Evolutionary conservation across 345 rosid species (phyloP).

Genomic region (Murraya koenigii): DNA sequence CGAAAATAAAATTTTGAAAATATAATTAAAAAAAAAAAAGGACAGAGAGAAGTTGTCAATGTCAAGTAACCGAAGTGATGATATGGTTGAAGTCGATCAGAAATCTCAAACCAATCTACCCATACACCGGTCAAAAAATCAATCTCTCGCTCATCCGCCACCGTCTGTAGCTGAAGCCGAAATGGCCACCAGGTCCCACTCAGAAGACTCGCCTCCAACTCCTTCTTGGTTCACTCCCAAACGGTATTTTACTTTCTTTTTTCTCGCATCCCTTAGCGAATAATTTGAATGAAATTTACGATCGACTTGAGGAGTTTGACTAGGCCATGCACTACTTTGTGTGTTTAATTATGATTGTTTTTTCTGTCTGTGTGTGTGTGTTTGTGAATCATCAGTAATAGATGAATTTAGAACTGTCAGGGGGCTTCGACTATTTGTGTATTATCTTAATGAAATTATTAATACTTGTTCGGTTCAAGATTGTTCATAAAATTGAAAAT

Average conservation of each 20-base stretch:
- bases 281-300: not conserved
- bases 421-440: not conserved
- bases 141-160: not conserved
- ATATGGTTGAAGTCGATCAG: not conserved
- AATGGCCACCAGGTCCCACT: conserved; percentile 23
- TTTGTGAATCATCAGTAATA: not conserved
- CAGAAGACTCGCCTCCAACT: conserved; percentile 15
- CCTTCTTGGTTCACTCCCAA: conserved; percentile 63
- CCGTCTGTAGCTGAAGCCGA: not conserved
- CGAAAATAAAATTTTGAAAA: not conserved
- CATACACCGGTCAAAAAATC: not conserved
- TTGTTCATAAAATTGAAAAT: not conserved
- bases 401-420: not conserved
- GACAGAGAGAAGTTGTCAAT: not conserved
- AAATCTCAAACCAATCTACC: not conserved
- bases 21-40: not conserved
- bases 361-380: not conserved
- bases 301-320: not conserved
- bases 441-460: not conserved
- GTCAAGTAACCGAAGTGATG: not conserved
- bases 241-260: conserved; percentile 27
- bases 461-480: not conserved
- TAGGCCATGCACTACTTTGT: not conserved
- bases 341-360: not conserved
- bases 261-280: not conserved